Percentiles rank a stretch among this genome's conserved stretches.
Evolutionary conservation across 139 green algal genomes (phyloP).

Genomic region (Chlorella sp.): DNA sequence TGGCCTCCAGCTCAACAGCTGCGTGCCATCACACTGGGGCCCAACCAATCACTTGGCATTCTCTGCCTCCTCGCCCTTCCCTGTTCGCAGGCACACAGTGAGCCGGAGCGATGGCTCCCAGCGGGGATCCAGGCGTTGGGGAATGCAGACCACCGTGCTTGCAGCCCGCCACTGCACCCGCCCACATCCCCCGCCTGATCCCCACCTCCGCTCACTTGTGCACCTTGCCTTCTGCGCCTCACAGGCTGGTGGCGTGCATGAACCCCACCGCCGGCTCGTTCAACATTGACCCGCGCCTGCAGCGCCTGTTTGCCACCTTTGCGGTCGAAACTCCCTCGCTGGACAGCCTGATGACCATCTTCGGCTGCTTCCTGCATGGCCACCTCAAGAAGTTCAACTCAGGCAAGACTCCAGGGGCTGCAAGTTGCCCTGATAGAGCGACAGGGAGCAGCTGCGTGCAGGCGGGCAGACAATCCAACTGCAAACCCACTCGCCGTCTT

Average conservation of each 20-base stretch:
- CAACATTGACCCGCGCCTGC: conserved; percentile 89
- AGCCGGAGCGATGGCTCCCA: conserved; percentile 27
- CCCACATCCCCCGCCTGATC: too few species aligned
- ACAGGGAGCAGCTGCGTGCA: neutral
- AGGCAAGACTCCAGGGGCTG: neutral
- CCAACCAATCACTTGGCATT: too few species aligned
- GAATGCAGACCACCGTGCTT: too few species aligned
- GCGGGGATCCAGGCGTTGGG: too few species aligned
- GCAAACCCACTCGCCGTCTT: too few species aligned
- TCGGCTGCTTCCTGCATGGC: conserved; percentile 83
- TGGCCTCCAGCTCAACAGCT: too few species aligned
- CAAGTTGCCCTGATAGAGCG: neutral
- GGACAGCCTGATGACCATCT: conserved; percentile 92
- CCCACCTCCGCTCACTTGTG: neutral
- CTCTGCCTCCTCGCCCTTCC: too few species aligned
- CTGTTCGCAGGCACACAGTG: conserved; percentile 78
- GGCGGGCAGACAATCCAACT: too few species aligned
- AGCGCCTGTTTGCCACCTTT: conserved; percentile 93
- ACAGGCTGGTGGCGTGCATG: conserved; percentile 83
- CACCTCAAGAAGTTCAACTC: conserved; percentile 78
- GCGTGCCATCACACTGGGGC: too few species aligned
- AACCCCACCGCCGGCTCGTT: conserved; percentile 93
- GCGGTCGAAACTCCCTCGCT: conserved; percentile 88
- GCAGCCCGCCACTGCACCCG: too few species aligned
- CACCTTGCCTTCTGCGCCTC: neutral